Evolutionary conservation across 2,329 filamentous ascomycete genomes (phyloP), one percentile per base, ranked within the genome.

Genomic region (Pyrenochaeta sp.): DNA sequence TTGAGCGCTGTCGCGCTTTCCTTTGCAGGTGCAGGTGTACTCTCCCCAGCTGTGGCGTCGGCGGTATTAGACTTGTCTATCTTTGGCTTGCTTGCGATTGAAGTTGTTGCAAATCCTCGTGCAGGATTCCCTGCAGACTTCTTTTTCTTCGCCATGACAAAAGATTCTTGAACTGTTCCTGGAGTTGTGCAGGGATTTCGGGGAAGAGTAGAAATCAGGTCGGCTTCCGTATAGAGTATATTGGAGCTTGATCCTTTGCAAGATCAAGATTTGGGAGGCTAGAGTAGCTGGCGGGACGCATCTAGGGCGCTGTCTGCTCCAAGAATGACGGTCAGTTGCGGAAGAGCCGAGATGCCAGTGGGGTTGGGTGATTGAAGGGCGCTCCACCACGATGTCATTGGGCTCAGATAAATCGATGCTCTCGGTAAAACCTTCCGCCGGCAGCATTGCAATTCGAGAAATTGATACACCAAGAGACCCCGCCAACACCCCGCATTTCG

Each of bases 91-190:
- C 92, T 96, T 37, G 92, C 91, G 54, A 96, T 85, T 1, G 94
- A 98, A 11, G 91, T 96, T 4, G 95, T 99, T 61, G 94, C 92
- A 78, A 97, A 96, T 15, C 93, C 95, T 75, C 95, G 85, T 33
- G 92, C 92, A 54, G 93, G 91, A 76, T 97, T 98, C 29, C 89
- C 86, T 21, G 86, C 85, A 49, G 90, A 84, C 84, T 97, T 98
- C 82, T 92, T 96, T 81, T 97, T 97, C 80, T 96, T 97, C 77
- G 90, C 89, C 90, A 94, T 94, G 62, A 58, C 68, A 61, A 63
- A 58, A 39, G 55, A 63, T 23, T 7, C 29, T 36, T 17, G 17
- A 23, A 23, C 12, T 3, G 37, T 44, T 33, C 36, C 5, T 23
- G 12, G 29, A 7, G 14, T 17, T 36, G 9, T 11, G 30, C 43